Conservation (phyloP, 352 stramenopile genomes). For the Globisporangium okanoganense region DNA sequence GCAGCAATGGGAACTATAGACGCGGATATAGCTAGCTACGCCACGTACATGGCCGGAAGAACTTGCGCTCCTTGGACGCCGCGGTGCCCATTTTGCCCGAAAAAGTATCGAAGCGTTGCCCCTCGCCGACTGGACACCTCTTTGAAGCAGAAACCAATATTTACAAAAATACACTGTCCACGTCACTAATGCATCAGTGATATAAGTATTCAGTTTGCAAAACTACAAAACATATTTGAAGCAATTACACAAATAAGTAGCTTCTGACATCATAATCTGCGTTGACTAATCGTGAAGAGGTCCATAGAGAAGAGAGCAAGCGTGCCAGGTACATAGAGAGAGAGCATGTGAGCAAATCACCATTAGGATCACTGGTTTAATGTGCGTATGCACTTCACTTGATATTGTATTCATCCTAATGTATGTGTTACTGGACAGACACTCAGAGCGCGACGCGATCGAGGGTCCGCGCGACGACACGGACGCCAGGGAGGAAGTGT, state of each 20-base stretch:
- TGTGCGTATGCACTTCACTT: no score
- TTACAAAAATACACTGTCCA: background rate
- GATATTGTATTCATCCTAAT: no score
- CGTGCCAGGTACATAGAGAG: background rate
- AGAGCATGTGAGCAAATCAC: background rate
- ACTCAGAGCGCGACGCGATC: conserved; percentile 35
- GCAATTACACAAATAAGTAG: background rate
- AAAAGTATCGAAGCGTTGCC: conserved; percentile 11
- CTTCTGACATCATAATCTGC: conserved; percentile 3
- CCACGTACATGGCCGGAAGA: conserved; percentile 51
- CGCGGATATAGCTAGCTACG: background rate
- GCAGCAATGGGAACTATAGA: background rate
- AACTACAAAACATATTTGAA: background rate
- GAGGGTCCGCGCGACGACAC: conserved; percentile 20
- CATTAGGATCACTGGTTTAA: no score
- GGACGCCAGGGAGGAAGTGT: background rate
- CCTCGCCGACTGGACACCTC: background rate
- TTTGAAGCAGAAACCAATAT: background rate
- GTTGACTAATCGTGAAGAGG: conserved; percentile 6
- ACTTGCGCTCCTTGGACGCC: conserved; percentile 42
- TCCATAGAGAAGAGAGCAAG: conserved; percentile 2
- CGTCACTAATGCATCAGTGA: no score
- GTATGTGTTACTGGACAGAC: background rate
- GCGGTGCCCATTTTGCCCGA: conserved; percentile 30
- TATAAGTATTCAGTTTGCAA: background rate